These are phyloP conservation scores for Ustilago curta DNA, from an alignment of 1,284 basidiomycete species.

Conservation along the genomic window DNA sequence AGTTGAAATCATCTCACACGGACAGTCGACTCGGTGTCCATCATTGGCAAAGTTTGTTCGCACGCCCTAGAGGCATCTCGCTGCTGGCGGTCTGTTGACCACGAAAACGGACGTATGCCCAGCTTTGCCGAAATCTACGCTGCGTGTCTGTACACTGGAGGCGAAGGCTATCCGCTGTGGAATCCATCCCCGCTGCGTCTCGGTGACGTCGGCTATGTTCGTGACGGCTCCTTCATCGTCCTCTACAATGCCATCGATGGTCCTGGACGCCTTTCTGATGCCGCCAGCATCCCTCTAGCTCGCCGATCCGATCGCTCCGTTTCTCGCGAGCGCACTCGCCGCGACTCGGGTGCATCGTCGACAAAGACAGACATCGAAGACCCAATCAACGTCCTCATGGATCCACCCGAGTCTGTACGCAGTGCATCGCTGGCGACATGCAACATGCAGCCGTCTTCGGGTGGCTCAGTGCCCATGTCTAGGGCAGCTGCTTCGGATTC, in stretches of 20 bases:
- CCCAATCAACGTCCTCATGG: background rate
- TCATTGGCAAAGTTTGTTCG: background rate
- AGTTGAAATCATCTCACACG: background rate
- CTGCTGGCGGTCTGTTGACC: background rate
- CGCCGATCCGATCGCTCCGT: constrained; percentile 30
- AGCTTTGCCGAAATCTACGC: constrained; percentile 56
- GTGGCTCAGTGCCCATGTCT: constrained; percentile 12
- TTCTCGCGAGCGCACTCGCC: constrained; percentile 25
- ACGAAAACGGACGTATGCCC: constrained; percentile 18
- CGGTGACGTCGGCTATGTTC: constrained; percentile 55
- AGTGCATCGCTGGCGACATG: constrained; percentile 18
- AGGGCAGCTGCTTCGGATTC: constrained; percentile 27
- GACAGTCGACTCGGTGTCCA: background rate
- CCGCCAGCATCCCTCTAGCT: constrained; percentile 44
- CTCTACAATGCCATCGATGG: constrained; percentile 59
- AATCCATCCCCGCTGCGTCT: constrained; percentile 54
- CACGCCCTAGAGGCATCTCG: background rate
- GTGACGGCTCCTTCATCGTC: constrained; percentile 55
- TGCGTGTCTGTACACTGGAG: constrained; percentile 44
- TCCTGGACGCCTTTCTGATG: constrained; percentile 29
- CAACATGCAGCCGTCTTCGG: constrained; percentile 7
- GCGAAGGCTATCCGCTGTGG: constrained; percentile 59
- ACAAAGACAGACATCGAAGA: constrained; percentile 23
- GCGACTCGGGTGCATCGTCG: constrained; percentile 9
- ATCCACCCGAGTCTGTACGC: constrained; percentile 11